Base-by-base conservation (phyloP, 202 grass and related monocot genomes). In the Panicum hallii region DNA sequence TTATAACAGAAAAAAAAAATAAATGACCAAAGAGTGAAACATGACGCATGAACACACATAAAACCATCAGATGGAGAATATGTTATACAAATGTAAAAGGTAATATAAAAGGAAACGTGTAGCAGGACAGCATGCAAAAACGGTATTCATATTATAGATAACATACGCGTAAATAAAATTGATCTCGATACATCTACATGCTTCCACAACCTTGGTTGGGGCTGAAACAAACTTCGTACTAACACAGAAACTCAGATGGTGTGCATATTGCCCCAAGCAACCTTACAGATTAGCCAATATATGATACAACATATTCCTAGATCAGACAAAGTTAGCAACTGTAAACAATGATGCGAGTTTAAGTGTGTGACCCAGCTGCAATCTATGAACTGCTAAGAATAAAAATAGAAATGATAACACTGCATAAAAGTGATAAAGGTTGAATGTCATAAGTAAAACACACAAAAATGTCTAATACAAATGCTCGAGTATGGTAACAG, bases 161-260 rank as follows among this genome's bases (percentile, higher is more conserved):
- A 43, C 11, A 6, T 12, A 26, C 2, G 4, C 20, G 0, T 68
- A 11, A 34, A 73, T 52, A 73, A 50, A 49, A 11, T 11, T 73
- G 19, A 80, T 68, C 9, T 46, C 41, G 9, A 44, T 56, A 46
- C 15, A 76, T 45, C 63, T 6, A 43, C 40, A 52, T 45, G 17
- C n/a, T 1, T 10, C 19, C 0, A 3, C 20, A 23, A 46, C 55
- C 23, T 71, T 72, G 34, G 34, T 53, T 71, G 12, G 1, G 13
- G 74, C 23, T 2, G 7, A 47, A 65, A 30, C 8, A 63, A 80
- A 79, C 3, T 40, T 61, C 14, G 36, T 57, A 72, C 7, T 49
- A 73, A 74, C 46, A 40, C 26, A 77, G 17, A 77, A 85, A 85
- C 4, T 77, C 5, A 40, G 28, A 70, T 65, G 6, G 22, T 36